Percentiles rank a stretch among this genome's conserved stretches.
Conservation (phyloP, 148 eudicot species). For the Polygonum aviculare region DNA sequence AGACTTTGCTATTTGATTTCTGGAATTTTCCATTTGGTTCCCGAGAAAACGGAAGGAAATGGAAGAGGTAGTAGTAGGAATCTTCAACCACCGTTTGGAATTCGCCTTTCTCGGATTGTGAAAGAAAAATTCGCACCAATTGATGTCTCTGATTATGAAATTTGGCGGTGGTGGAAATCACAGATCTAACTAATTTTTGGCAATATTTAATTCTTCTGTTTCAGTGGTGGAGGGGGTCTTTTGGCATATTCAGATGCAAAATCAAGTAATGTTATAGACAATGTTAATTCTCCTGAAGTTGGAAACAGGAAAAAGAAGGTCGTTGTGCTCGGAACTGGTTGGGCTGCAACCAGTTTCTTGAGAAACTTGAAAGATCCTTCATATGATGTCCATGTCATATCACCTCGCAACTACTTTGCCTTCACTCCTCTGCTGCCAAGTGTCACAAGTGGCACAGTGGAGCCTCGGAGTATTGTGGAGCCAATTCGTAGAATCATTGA, state of each 20-base stretch:
- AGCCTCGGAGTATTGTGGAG: constrained; percentile 65
- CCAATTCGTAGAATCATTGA: constrained; percentile 51
- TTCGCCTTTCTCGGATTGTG: background rate
- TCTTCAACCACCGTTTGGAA: background rate
- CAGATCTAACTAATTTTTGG: background rate
- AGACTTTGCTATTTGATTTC: background rate
- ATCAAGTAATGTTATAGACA: constrained; percentile 21
- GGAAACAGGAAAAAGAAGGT: constrained; percentile 62
- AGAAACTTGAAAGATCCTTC: constrained; percentile 59
- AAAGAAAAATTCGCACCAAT: background rate
- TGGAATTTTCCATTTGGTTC: background rate
- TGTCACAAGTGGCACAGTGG: constrained; percentile 59
- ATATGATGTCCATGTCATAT: constrained; percentile 46
- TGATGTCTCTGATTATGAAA: background rate
- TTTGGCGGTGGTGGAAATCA: background rate
- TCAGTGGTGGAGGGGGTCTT: constrained; percentile 47
- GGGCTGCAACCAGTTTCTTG: constrained; percentile 92
- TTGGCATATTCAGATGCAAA: constrained; percentile 50
- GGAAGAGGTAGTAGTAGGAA: background rate
- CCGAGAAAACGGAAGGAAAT: background rate
- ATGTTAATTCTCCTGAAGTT: constrained; percentile 26
- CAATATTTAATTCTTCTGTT: constrained; percentile 8
- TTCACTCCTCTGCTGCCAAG: constrained; percentile 61
- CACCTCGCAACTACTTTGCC: constrained; percentile 58
- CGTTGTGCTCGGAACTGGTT: constrained; percentile 90